Base-by-base conservation (phyloP, 495 filamentous ascomycete species). In the Penicillium tannophilum region DNA sequence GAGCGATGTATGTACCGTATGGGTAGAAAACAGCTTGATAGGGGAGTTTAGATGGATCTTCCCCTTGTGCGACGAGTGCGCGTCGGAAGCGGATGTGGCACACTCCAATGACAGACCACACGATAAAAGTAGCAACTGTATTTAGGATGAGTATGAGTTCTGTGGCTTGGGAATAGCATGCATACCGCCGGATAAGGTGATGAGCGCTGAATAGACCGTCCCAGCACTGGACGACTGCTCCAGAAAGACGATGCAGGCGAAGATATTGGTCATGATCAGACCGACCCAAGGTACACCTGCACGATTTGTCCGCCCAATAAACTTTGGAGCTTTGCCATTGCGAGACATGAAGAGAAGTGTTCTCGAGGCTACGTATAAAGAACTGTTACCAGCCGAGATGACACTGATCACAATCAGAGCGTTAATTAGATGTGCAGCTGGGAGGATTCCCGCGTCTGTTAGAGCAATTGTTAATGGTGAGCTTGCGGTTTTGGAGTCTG, bases 401-500 rank as follows among this genome's bases (percentile, higher is more conserved):
- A 86, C 85, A 28, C 88, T 87, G 52, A 89, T 75, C 26, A 90
- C 78, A 65, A 90, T 90, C 55, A 90, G 80, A 31, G 81, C 86
- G 63, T 90, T 90, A 79, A 90, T 87, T 5, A 90, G 75, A 58
- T 88, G 82, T 11, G 84, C 82, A 44, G 84, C 83, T 61, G 89
- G 88, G 59, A 88, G 79, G 63, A 82, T 82, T 3, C 85, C 87
- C 3, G 89, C 90, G 47, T 84, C 77, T 56, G 82, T 71, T 52
- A 89, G 84, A 10, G 89, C 86, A 23, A 92, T 77, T 3, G 91
- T 90, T 60, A 92, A 90, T 7, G 89, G 90, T 2, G 89, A 91
- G 39, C 85, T 86, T 55, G 85, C 77, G 20, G 80, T 80, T 60
- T 81, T 79, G 10, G 77, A 75, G 4, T 66, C 80, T 55, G 66